A percentile compares a stretch with the other conserved stretches of the same genome.
phyloP scores from a whole-genome alignment of 176 grass and related monocot species.

The Bonia amplexicaulis region DNA sequence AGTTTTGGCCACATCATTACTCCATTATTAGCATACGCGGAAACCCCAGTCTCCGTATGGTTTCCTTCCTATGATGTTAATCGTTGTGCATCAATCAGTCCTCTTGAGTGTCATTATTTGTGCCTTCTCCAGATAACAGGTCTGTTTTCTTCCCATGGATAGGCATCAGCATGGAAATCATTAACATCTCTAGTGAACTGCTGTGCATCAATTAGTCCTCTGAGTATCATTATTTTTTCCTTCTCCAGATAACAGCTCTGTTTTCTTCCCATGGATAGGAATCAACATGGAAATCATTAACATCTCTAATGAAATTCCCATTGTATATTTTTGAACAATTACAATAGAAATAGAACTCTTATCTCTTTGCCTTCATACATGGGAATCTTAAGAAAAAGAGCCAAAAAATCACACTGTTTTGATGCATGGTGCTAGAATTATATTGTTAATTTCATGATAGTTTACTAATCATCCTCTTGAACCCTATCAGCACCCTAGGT shows the following conservation, averaged over 20 bases:
- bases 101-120: neutral
- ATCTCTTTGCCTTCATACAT: neutral
- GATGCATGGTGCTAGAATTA: neutral
- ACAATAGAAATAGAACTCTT: neutral
- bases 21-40: neutral
- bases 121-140: neutral
- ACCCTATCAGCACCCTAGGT: neutral
- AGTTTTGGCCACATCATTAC: neutral
- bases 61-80: neutral
- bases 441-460: neutral
- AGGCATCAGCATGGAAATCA: neutral
- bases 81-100: neutral
- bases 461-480: neutral
- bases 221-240: too few species aligned
- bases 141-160: neutral
- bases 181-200: neutral
- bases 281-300: neutral
- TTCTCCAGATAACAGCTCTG: too few species aligned
- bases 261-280: neutral
- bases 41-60: neutral
- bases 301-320: neutral
- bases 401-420: neutral
- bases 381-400: neutral
- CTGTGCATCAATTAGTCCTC: too few species aligned
- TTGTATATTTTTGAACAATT: neutral